Evolutionary conservation across 345 rosid genomes (phyloP).

Genomic region (Capsella bursapastoris): DNA sequence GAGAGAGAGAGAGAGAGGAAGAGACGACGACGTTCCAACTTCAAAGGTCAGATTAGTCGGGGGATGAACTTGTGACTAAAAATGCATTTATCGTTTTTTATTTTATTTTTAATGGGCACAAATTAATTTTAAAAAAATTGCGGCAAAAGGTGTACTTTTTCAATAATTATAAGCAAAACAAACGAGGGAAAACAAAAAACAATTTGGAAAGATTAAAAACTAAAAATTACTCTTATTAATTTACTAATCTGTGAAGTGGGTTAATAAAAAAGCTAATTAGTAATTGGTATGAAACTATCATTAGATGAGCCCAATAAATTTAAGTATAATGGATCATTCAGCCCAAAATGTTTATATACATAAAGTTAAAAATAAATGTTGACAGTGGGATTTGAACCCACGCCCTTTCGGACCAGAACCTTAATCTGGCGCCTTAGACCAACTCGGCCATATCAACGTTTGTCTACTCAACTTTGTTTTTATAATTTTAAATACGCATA

Average conservation of each 20-base stretch:
- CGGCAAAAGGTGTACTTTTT: constrained; percentile 1
- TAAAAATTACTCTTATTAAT: neutral
- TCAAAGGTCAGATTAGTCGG: neutral
- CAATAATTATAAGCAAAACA: neutral
- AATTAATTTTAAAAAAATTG: neutral
- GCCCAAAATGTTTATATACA: neutral
- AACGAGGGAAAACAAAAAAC: neutral
- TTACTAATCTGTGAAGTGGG: no score
- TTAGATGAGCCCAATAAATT: neutral
- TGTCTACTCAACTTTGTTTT: no score
- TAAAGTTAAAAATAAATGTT: neutral
- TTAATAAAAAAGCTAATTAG: no score
- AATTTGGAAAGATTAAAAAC: neutral
- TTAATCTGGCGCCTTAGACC: constrained; percentile 98
- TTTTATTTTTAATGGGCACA: neutral
- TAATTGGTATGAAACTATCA: no score
- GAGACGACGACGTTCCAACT: constrained; percentile 30
- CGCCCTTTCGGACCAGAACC: constrained; percentile 99
- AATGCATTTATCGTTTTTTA: neutral
- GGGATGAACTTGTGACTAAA: no score
- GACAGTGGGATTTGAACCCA: constrained; percentile 91
- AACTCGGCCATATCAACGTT: constrained; percentile 83
- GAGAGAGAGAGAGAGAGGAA: neutral
- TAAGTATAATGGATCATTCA: neutral
- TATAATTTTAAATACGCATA: no score